Conservation (phyloP, 768 basidiomycete genomes). For the Leccinum disarticulatum region DNA sequence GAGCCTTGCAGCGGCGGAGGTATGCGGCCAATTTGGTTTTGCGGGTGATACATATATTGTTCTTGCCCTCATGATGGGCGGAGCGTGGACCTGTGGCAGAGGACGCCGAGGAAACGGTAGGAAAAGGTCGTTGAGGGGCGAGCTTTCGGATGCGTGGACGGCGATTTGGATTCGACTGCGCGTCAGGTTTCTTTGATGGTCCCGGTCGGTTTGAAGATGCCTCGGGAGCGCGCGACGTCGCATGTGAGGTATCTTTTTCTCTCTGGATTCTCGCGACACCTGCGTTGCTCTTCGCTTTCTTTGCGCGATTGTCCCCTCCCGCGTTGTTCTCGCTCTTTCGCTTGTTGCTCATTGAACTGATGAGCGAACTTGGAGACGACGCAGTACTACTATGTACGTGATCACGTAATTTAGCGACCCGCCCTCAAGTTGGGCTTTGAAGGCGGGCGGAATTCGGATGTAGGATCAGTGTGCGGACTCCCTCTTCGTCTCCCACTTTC, state of each 20-base stretch:
- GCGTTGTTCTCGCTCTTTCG: conserved; percentile 19
- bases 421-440: conserved; percentile 22
- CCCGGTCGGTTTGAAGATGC: conserved; percentile 1
- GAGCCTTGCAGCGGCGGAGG: conserved; percentile 72
- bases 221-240: background rate
- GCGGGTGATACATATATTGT: conserved; percentile 76
- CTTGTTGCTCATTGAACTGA: conserved; percentile 19
- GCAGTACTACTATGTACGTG: too few species aligned
- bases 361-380: too few species aligned
- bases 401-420: conserved; percentile 20
- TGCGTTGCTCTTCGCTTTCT: conserved; percentile 16
- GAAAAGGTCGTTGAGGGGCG: conserved; percentile 71
- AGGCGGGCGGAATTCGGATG: conserved; percentile 17
- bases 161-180: conserved; percentile 9
- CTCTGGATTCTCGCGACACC: conserved; percentile 5
- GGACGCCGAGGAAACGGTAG: conserved; percentile 70
- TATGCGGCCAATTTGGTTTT: conserved; percentile 72
- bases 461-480: conserved; percentile 4
- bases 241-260: background rate
- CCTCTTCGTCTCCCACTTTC: conserved; percentile 22
- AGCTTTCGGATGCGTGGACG: conserved; percentile 58
- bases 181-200: conserved; percentile 4
- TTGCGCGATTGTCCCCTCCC: conserved; percentile 7
- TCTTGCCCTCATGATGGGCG: conserved; percentile 76
- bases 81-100: conserved; percentile 82